Base-by-base conservation (phyloP, 2,329 filamentous ascomycete species). In the Penicillium italicum region DNA sequence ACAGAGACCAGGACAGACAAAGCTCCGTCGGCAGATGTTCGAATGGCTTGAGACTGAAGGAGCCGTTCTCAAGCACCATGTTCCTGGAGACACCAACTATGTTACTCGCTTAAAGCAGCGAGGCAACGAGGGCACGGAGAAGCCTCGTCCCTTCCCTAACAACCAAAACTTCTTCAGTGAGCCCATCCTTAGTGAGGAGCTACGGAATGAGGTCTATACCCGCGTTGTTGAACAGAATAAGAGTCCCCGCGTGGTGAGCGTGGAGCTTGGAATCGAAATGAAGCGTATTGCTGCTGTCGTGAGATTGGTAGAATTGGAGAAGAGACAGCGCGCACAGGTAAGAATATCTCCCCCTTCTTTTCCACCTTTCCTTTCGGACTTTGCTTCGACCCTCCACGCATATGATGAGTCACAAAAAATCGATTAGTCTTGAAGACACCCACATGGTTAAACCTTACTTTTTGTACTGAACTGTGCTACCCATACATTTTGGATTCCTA, bases 351-450 rank as follows among this genome's bases (percentile, higher is more conserved):
- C 22, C 22, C 16, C 18, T 58, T 53, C 4, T 40, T 54, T 46
- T 37, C 16, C 24, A 33, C 30, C 53, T 45, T 51, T 50, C 45
- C 38, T 55, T 44, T 11, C 40, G 37, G 36, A 10, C 44, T 40
- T 31, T 30, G 53, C 51, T 40, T 37, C 34, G n/a, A 11, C 20
- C 38, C 50, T 59, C 43, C 45, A 49, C 45, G 53, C 55, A 65
- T 60, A 79, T 88, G 86, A 89, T 89, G 86, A 90, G 82, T 80
- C 77, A 84, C 82, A 74, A 79, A 83, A 85, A 86, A 85, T 84
- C 93, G 93, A 97, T 97, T 96, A 97, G 93, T 97, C 93, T 96
- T 95, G 82, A 97, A 96, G 92, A 97, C 92, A 86, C 75, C 79
- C 73, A 67, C 63, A 62, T 97, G 76, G 66, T 74, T 75, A 73